Percentiles rank a stretch among this genome's conserved stretches.
Conservation (phyloP, 1,139 yeast species). For the Spencermartinsiella ligniputridi region DNA sequence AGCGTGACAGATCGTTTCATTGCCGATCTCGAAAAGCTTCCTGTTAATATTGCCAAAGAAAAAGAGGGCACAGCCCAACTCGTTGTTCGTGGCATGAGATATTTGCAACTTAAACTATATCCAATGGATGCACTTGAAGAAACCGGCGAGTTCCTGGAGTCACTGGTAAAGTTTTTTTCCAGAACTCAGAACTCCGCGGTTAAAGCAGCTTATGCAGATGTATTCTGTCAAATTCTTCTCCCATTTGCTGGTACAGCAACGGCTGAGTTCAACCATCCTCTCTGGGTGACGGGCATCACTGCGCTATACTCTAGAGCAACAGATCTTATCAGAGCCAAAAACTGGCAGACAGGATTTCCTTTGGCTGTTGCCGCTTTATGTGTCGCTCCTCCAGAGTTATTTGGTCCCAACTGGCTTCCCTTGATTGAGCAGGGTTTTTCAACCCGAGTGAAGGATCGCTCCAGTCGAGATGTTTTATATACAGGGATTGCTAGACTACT, state of each 20-base stretch:
- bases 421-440: constrained; percentile 49
- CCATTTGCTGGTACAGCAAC: constrained; percentile 84
- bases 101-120: constrained; percentile 65
- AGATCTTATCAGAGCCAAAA: constrained; percentile 43
- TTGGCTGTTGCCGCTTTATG: constrained; percentile 70
- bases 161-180: constrained; percentile 77
- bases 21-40: constrained; percentile 83
- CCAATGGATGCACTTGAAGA: constrained; percentile 92
- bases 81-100: constrained; percentile 87
- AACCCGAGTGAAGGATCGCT: constrained; percentile 43
- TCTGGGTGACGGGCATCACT: constrained; percentile 82
- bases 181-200: constrained; percentile 56
- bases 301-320: constrained; percentile 53
- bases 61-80: constrained; percentile 66
- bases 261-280: constrained; percentile 94
- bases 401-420: constrained; percentile 68
- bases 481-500: constrained; percentile 66
- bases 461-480: constrained; percentile 45
- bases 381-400: constrained; percentile 76
- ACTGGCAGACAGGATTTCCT: constrained; percentile 71
- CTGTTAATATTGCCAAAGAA: constrained; percentile 48
- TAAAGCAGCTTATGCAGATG: constrained; percentile 76
- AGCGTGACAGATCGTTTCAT: constrained; percentile 92
- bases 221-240: constrained; percentile 63
- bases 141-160: constrained; percentile 80